A percentile compares a stretch with the other conserved stretches of the same genome.
These are phyloP conservation scores for Sungouiozyma intestinalis DNA, from an alignment of 805 yeast genomes.

Conservation along the genomic window DNA sequence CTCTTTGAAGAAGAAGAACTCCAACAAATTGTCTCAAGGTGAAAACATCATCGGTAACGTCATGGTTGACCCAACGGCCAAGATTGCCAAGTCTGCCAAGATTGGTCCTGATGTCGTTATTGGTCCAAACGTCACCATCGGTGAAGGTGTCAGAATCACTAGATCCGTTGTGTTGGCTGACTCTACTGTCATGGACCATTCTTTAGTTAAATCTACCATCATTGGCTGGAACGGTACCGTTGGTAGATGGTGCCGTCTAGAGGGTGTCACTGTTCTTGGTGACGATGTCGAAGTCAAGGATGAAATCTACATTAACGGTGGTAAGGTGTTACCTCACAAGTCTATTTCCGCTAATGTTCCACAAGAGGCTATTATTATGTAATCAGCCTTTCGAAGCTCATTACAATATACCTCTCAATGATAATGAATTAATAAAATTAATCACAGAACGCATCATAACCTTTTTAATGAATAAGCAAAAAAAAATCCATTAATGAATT, in stretches of 20 bases:
- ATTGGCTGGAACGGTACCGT: constrained; percentile 99
- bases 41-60: constrained; percentile 81
- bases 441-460: too few relatives aligned
- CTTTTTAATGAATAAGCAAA: too few relatives aligned
- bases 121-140: constrained; percentile 92
- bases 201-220: constrained; percentile 94
- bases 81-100: constrained; percentile 82
- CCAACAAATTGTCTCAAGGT: constrained; percentile 59
- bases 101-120: constrained; percentile 97
- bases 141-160: constrained; percentile 97
- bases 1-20: constrained; percentile 71
- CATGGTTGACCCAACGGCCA: constrained; percentile 89
- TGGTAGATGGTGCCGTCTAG: constrained; percentile 98
- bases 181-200: constrained; percentile 91
- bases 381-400: constrained; percentile 17
- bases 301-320: constrained; percentile 98
- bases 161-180: constrained; percentile 87
- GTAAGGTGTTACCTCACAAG: constrained; percentile 98
- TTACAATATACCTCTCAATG: neutral
- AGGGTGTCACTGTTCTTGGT: constrained; percentile 95
- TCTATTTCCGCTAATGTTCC: constrained; percentile 92
- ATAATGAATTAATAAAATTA: neutral
- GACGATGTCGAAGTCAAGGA: constrained; percentile 98
- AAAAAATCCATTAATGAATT: neutral
- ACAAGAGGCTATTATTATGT: constrained; percentile 97